These are phyloP conservation scores for Rubia balearica DNA, from an alignment of 305 asterid species.

Conservation along the genomic window DNA sequence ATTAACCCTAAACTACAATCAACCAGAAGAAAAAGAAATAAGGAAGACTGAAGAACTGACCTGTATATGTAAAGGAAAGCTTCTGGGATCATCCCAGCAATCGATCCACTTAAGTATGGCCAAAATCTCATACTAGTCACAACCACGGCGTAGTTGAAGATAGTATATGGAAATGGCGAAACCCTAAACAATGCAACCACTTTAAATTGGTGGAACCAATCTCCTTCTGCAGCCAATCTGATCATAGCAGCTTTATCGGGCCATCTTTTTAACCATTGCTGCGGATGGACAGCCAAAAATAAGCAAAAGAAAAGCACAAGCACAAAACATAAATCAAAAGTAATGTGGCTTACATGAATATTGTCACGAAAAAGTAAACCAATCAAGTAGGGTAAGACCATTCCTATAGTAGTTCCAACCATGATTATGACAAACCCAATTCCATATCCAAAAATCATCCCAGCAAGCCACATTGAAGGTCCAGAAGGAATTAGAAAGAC, in stretches of 20 bases:
- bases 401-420: constrained; percentile 70
- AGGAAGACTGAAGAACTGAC: constrained; percentile 24
- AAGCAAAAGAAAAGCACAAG: not conserved
- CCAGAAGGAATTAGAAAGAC: constrained; percentile 60
- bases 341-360: constrained; percentile 45
- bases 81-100: constrained; percentile 76
- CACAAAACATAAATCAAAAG: not conserved
- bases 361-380: constrained; percentile 58
- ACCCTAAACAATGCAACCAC: constrained; percentile 61
- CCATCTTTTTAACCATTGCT: constrained; percentile 87
- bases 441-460: constrained; percentile 78
- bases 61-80: constrained; percentile 71
- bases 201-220: constrained; percentile 66
- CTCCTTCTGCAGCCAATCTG: constrained; percentile 67
- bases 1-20: not conserved
- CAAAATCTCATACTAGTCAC: constrained; percentile 67
- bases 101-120: constrained; percentile 72
- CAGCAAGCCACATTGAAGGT: constrained; percentile 88
- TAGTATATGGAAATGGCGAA: constrained; percentile 70
- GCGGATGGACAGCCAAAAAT: constrained; percentile 14
- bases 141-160: constrained; percentile 69
- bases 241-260: constrained; percentile 59
- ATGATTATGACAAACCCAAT: constrained; percentile 66
- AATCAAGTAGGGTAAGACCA: constrained; percentile 53
- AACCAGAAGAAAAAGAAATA: not conserved